Base-by-base conservation (phyloP, 2,329 filamentous ascomycete species). In the Aspergillus viridinutans region DNA sequence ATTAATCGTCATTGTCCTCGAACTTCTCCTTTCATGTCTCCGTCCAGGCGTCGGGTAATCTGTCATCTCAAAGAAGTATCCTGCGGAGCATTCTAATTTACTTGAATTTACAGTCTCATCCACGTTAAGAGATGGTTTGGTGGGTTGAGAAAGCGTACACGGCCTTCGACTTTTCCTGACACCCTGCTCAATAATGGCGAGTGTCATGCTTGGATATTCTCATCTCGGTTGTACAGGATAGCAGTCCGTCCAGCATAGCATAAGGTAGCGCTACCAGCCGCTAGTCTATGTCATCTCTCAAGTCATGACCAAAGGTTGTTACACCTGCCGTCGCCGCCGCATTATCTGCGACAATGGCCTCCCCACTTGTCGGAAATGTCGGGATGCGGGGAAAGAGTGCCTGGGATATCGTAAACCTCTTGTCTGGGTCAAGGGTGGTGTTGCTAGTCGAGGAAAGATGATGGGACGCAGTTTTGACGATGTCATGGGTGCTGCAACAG, bases 391-490 rank as follows among this genome's bases (percentile, higher is more conserved):
- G 54, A 75, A 76, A 61, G 72, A 76, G 67, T 77, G 75, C 54
- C 58, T 77, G 61, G 75, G 75, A 17, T 77, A 77, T 60, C 70
- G 73, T 58, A 76, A 76, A 57, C 73, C 73, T 20, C 59, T 77
- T 53, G 70, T 75, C 14, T 77, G 75, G 75, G 74, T 76, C 35
- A 74, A 74, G 53, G 74, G 74, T 50, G 74, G 74, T 47, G 73
- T 77, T 49, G 75, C 75, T 23, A 77, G 75, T 63, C 75, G 75
- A 38, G 75, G 75, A 23, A 77, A 76, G 66, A 76, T 81, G 79
- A 81, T 81, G 77, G 80, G 80, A n/a, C 77, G 77, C 64, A 77
- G 76, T 25, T 81, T 78, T 62, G 74, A 77, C 55, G 77, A 79
- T 56, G 62, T 67, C 43, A 67, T 61, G 58, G 23, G 45, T n/a